Evolutionary conservation across 495 filamentous ascomycete species (phyloP).

Genomic region (Xylaria intraflava): DNA sequence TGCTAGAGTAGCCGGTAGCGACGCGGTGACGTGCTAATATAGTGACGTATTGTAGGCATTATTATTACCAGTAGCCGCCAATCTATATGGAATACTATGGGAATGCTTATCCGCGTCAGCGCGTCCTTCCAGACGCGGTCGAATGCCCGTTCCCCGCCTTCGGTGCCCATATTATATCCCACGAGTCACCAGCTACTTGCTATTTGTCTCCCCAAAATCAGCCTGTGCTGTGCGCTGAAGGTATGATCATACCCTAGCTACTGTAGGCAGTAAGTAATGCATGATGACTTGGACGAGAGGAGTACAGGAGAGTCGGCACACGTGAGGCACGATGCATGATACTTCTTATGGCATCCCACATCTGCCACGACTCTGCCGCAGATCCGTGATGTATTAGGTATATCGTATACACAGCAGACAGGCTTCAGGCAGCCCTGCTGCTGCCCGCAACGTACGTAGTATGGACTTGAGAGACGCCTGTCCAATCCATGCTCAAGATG

Average conservation of each 20-base stretch:
- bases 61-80: too few relatives aligned
- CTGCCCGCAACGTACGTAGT: not conserved
- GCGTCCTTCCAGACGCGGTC: too few relatives aligned
- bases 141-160: too few relatives aligned
- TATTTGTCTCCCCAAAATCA: too few relatives aligned
- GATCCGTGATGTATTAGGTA: not conserved
- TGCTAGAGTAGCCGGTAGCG: too few relatives aligned
- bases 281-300: not conserved
- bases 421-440: not conserved
- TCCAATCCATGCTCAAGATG: constrained; percentile 9
- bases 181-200: too few relatives aligned
- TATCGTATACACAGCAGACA: not conserved
- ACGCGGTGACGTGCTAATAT: too few relatives aligned
- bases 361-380: not conserved
- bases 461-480: not conserved
- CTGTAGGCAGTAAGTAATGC: not conserved
- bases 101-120: too few relatives aligned
- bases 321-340: not conserved
- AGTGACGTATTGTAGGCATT: too few relatives aligned
- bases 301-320: not conserved
- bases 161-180: too few relatives aligned
- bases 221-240: not conserved
- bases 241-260: not conserved
- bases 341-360: not conserved
- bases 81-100: too few relatives aligned